Conservation (phyloP, 768 basidiomycete genomes). For the Leccinum arenicola region DNA sequence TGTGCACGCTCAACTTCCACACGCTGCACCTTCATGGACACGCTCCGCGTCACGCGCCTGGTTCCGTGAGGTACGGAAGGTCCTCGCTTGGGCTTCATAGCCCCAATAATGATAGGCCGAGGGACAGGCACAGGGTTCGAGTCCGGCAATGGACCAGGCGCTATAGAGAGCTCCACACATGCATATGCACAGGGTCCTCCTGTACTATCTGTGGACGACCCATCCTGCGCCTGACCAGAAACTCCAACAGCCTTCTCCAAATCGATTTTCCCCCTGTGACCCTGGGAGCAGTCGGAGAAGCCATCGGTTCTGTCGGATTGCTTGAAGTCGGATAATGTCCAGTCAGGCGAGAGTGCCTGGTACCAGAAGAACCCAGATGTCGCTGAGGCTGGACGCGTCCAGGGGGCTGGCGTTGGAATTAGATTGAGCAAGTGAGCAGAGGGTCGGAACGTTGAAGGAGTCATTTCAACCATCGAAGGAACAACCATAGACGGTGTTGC, state of each 20-base stretch:
- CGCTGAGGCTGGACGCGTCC: neutral
- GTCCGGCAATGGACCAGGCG: neutral
- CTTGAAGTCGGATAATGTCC: neutral
- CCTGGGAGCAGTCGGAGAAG: neutral
- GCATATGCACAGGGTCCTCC: neutral
- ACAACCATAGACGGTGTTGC: neutral
- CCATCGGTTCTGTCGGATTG: constrained; percentile 1
- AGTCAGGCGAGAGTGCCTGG: constrained; percentile 4
- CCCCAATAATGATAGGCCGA: constrained; percentile 1
- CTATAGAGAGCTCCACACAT: neutral
- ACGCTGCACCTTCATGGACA: constrained; percentile 26
- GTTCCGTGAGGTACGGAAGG: constrained; percentile 9
- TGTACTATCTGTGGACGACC: neutral
- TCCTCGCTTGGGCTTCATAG: constrained; percentile 20
- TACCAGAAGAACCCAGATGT: neutral
- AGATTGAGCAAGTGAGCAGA: neutral
- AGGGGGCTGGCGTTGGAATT: neutral
- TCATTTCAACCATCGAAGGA: constrained; percentile 1
- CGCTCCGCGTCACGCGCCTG: constrained; percentile 28
- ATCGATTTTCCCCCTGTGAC: no score
- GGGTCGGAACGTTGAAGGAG: neutral
- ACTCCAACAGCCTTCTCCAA: neutral
- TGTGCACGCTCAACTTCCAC: constrained; percentile 3
- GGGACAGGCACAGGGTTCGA: neutral
- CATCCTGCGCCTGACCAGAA: neutral